These are phyloP conservation scores for Candida hungchunana DNA, from an alignment of 805 yeast genomes.

Conservation along the genomic window DNA sequence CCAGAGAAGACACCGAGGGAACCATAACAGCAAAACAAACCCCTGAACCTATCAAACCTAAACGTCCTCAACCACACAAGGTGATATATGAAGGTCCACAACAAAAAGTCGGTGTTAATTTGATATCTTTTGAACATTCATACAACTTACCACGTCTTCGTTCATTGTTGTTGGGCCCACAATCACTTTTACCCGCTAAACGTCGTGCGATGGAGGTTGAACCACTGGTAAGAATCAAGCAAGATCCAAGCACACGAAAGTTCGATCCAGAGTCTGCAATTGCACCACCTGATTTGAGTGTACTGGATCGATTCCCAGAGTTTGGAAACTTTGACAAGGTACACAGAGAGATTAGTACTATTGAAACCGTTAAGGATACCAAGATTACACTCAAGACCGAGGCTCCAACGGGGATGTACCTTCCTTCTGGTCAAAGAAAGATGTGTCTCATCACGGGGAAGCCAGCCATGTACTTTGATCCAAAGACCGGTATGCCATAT, in stretches of 20 bases:
- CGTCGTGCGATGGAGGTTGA: constrained; percentile 53
- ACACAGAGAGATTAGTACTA: constrained; percentile 26
- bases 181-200: constrained; percentile 47
- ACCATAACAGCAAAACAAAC: background rate
- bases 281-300: constrained; percentile 37
- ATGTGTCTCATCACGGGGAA: constrained; percentile 76
- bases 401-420: constrained; percentile 69
- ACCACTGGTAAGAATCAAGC: constrained; percentile 41
- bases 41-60: background rate
- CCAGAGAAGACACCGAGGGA: background rate
- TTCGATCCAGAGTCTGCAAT: constrained; percentile 30
- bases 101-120: constrained; percentile 54
- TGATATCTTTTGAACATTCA: constrained; percentile 42
- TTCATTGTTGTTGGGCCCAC: constrained; percentile 51
- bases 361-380: constrained; percentile 35
- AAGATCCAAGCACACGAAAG: constrained; percentile 8
- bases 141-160: constrained; percentile 13
- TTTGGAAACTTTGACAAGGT: constrained; percentile 56
- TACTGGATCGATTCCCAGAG: constrained; percentile 39
- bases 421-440: constrained; percentile 63
- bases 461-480: constrained; percentile 82
- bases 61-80: constrained; percentile 16
- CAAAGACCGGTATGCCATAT: constrained; percentile 83
- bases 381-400: constrained; percentile 55
- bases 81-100: constrained; percentile 60